Conservation (phyloP, 345 rosid genomes). For the Brassica rapa region DNA sequence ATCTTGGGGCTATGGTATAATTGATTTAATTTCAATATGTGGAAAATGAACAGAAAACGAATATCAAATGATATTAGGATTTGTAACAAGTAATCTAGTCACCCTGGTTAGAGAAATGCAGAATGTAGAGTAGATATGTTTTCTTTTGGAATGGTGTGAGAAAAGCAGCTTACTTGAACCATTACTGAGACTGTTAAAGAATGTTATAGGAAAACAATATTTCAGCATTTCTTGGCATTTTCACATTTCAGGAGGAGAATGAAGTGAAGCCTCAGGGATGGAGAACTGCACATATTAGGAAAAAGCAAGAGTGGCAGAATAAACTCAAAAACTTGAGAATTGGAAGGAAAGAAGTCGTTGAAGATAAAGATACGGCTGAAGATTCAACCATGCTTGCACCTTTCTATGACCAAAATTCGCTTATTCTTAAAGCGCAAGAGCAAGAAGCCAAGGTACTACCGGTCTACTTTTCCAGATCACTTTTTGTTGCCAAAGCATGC, state of each 20-base stretch:
- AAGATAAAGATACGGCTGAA: slow-evolving; percentile 60
- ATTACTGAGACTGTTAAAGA: background rate
- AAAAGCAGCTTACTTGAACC: slow-evolving; percentile 3
- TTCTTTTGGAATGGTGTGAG: background rate
- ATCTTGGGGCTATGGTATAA: background rate
- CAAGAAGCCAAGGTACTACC: slow-evolving; percentile 72
- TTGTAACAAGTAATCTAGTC: slow-evolving; percentile 10
- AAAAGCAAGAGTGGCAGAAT: slow-evolving; percentile 87
- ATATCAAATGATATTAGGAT: background rate
- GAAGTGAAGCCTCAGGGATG: slow-evolving; percentile 66
- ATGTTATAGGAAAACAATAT: background rate
- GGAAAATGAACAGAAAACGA: background rate
- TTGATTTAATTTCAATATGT: background rate
- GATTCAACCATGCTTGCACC: slow-evolving; percentile 65
- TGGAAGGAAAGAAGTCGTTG: slow-evolving; percentile 62
- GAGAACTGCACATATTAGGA: slow-evolving; percentile 58
- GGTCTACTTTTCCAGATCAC: background rate
- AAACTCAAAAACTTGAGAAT: slow-evolving; percentile 64
- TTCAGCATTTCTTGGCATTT: background rate
- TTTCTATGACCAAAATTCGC: slow-evolving; percentile 69
- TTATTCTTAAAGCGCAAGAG: slow-evolving; percentile 61
- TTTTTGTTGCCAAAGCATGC: background rate
- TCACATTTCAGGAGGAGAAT: slow-evolving; percentile 42
- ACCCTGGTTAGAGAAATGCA: background rate
- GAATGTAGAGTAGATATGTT: background rate